Percentiles rank a stretch among this genome's conserved stretches.
These are phyloP conservation scores for Pyracantha coccinea DNA, from an alignment of 331 rosid genomes.

Conservation along the genomic window DNA sequence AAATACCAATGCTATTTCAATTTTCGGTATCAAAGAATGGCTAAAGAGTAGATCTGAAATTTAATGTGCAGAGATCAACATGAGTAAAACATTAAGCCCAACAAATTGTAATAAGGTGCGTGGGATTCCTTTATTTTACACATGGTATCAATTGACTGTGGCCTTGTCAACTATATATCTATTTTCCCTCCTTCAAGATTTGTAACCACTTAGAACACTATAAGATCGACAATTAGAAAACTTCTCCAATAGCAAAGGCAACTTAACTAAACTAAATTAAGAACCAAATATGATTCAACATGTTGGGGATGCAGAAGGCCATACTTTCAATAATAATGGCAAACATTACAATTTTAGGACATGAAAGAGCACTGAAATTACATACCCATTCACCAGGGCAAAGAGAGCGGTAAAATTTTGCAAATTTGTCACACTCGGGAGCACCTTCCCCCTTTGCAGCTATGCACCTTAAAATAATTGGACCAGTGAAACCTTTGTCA, in stretches of 20 bases:
- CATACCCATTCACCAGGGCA: slow-evolving; percentile 99
- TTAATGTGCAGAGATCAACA: not conserved
- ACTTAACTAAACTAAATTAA: not conserved
- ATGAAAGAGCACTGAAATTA: slow-evolving; percentile 2
- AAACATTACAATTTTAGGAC: not conserved
- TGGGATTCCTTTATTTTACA: not conserved
- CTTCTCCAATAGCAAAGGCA: not conserved
- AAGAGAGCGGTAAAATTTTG: slow-evolving; percentile 79
- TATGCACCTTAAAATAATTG: slow-evolving; percentile 43
- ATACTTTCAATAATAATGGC: not conserved
- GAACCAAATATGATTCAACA: not conserved
- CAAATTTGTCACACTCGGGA: slow-evolving; percentile 78
- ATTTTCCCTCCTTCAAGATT: not conserved
- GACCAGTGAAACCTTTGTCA: slow-evolving; percentile 4
- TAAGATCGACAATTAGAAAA: not conserved
- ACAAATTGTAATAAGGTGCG: not conserved
- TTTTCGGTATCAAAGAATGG: not conserved
- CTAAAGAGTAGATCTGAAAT: not conserved
- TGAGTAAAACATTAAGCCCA: not conserved
- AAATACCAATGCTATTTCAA: not conserved
- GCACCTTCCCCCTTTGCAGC: slow-evolving; percentile 90
- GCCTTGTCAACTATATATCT: not conserved
- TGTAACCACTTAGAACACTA: not conserved
- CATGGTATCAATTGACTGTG: not conserved
- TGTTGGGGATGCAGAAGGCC: not conserved